Base-by-base conservation (phyloP, 768 basidiomycete species). In the Dentipellis fragilis region DNA sequence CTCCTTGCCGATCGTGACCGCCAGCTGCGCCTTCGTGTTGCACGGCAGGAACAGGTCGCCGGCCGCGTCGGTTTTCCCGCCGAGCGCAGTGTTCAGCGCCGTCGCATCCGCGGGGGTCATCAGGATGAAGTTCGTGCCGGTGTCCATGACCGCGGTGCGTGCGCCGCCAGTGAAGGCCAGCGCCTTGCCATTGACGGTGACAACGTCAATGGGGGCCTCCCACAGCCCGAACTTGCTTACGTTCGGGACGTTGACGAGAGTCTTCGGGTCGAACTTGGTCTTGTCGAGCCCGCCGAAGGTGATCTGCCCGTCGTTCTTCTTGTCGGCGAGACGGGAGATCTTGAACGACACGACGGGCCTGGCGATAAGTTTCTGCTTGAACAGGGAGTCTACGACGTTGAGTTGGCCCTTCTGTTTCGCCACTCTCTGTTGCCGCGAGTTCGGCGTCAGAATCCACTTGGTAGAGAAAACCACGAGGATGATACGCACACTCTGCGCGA, bases 381-480 rank as follows among this genome's bases (percentile, higher is more conserved):
- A 82, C 35, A 93, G 74, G 2, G 85, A 68, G 68, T 93, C 89
- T 34, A 88, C 76, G 9, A 87, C 87, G 0, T 89, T 93, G 87
- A 0, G 90, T 93, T 10, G 68, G 2, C 77, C 77, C 46, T 72
- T 59, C 66, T 93, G 82, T 57, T 84, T 61, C 21, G 89, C 89
- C 51, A 93, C 73, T 7, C 65, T 70, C 80, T 85, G 52, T 2
- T 10, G 61, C 21, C n/a, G 49, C 10, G 21, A 17, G 19, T 8
- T 45, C n/a, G 37, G 21, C 2, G 17, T 12, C 22, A 36, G n/a
- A 7, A 40, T 12, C 11, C n/a, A 8, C 58, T 21, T 55, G n/a
- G 10, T 38, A 39, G 55, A 10, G 51, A 42, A 4, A 10, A 21
- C 7, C 14, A 35, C 6, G n/a, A 40, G 7, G 22, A 37, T 3